A percentile compares a stretch with the other conserved stretches of the same genome.
These are phyloP conservation scores for Plasmodium gallinaceum DNA, from an alignment of 169 alveolate species.

Conservation along the genomic window DNA sequence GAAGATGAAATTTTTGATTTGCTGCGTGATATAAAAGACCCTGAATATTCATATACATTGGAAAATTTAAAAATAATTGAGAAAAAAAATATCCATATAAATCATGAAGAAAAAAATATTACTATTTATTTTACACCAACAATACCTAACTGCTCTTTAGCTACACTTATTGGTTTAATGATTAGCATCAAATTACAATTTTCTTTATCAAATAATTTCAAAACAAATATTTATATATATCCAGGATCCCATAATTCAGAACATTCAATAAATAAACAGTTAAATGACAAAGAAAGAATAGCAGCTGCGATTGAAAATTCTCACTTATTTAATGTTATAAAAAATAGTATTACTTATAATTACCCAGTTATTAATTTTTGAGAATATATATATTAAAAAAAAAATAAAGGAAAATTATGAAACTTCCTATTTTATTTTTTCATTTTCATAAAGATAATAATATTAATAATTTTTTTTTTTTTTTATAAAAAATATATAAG, in stretches of 20 bases:
- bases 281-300: conserved; percentile 97
- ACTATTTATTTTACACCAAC: conserved; percentile 96
- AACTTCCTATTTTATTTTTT: too few relatives aligned
- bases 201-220: conserved; percentile 90
- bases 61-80: conserved; percentile 95
- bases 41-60: conserved; percentile 98
- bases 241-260: conserved; percentile 94
- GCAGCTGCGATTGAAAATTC: conserved; percentile 97
- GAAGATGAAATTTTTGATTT: conserved; percentile 93
- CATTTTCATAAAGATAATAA: too few relatives aligned
- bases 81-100: conserved; percentile 89
- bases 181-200: conserved; percentile 93
- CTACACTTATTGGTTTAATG: conserved; percentile 96
- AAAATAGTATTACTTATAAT: conserved; percentile 54
- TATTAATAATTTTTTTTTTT: too few relatives aligned
- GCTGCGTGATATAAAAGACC: conserved; percentile 95
- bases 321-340: conserved; percentile 87
- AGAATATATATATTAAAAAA: background rate
- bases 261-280: conserved; percentile 93
- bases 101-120: conserved; percentile 84
- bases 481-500: too few relatives aligned
- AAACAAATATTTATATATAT: conserved; percentile 80
- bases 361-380: conserved; percentile 46
- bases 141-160: conserved; percentile 97
- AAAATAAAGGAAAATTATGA: background rate